Percentiles rank a stretch among this genome's conserved stretches.
phyloP scores from a whole-genome alignment of 2,329 filamentous ascomycete species.

The Colletotrichum neosansevieriae region DNA sequence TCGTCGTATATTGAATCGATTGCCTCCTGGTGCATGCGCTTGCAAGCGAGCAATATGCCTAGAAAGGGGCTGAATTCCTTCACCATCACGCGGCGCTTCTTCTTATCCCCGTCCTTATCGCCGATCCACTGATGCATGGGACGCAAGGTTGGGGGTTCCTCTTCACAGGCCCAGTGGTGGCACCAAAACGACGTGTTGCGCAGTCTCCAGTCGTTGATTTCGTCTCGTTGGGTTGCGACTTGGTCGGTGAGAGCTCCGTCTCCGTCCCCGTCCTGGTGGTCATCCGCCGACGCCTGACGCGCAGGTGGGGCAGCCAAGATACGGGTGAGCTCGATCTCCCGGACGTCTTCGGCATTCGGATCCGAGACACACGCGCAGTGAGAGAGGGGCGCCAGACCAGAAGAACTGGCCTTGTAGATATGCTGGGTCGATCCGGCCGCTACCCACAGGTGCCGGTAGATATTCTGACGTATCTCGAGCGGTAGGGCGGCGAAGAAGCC shows the following conservation, averaged over 20 bases:
- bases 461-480: slow-evolving; percentile 30
- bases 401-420: slow-evolving; percentile 30
- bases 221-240: slow-evolving; percentile 7
- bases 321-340: slow-evolving; percentile 25
- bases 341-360: slow-evolving; percentile 30
- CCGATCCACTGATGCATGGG: neutral
- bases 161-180: slow-evolving; percentile 33
- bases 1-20: slow-evolving; percentile 29
- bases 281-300: neutral
- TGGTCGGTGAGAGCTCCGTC: neutral
- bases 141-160: slow-evolving; percentile 28
- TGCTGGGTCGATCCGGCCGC: slow-evolving; percentile 28
- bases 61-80: slow-evolving; percentile 38
- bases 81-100: neutral
- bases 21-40: slow-evolving; percentile 32
- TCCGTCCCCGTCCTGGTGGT: neutral
- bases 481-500: slow-evolving; percentile 31
- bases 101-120: neutral
- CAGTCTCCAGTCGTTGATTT: slow-evolving; percentile 28
- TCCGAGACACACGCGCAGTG: slow-evolving; percentile 31
- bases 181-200: slow-evolving; percentile 25
- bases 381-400: slow-evolving; percentile 19
- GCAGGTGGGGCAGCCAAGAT: slow-evolving; percentile 14
- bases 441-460: slow-evolving; percentile 29
- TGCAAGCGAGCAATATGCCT: slow-evolving; percentile 30